Evolutionary conservation across 1,284 basidiomycete genomes (phyloP).

Genomic region (Ceratobasidium theobromae): DNA sequence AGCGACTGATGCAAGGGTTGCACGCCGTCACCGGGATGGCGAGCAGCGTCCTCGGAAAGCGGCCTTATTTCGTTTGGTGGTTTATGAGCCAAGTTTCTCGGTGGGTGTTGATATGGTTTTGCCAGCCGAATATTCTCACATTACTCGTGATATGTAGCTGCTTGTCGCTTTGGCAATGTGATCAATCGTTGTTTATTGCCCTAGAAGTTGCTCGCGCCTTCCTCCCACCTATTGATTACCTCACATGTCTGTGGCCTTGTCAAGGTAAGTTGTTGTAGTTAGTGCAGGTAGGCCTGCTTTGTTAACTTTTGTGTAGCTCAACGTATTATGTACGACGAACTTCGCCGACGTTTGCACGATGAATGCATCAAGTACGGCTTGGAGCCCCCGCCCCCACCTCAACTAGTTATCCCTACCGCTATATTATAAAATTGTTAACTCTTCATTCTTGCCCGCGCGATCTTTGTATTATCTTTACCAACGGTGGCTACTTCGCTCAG

Average conservation of each 20-base stretch:
- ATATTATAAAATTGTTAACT: constrained; percentile 16
- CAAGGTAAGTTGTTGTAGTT: constrained; percentile 48
- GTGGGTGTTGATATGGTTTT: constrained; percentile 44
- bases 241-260: constrained; percentile 68
- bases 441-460: no score
- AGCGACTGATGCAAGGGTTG: constrained; percentile 60
- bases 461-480: no score
- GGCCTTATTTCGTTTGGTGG: constrained; percentile 75
- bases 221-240: constrained; percentile 62
- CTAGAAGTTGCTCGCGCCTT: constrained; percentile 66
- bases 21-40: constrained; percentile 63
- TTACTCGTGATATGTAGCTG: constrained; percentile 49
- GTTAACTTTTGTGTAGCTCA: constrained; percentile 49
- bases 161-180: constrained; percentile 61
- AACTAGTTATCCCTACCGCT: constrained; percentile 30
- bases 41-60: constrained; percentile 53
- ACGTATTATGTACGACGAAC: constrained; percentile 50
- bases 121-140: not conserved
- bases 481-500: no score
- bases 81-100: constrained; percentile 71
- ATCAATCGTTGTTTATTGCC: constrained; percentile 60
- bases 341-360: constrained; percentile 51
- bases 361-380: constrained; percentile 56
- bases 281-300: not conserved
- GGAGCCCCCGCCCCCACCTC: constrained; percentile 41